These are phyloP conservation scores for Phialemoniopsis sp. DNA, from an alignment of 2,329 filamentous ascomycete genomes.

Conservation along the genomic window DNA sequence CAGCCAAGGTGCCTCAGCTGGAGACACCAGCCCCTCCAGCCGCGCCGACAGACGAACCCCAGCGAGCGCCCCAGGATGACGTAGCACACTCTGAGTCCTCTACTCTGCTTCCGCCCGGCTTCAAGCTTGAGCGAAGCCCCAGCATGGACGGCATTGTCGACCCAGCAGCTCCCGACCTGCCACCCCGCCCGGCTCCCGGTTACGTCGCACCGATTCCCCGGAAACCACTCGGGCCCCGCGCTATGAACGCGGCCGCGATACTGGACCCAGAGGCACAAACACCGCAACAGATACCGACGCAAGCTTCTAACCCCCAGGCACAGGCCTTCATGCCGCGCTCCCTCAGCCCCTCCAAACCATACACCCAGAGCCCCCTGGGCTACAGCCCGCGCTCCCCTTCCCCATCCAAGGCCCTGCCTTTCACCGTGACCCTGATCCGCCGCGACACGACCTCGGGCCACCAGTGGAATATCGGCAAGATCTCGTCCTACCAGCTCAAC, in stretches of 20 bases:
- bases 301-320: no score
- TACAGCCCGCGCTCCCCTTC: constrained; percentile 12
- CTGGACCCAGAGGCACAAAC: constrained; percentile 1
- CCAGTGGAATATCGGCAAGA: constrained; percentile 73
- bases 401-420: constrained; percentile 29
- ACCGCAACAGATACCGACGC: constrained; percentile 1
- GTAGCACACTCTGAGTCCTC: neutral
- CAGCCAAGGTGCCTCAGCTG: constrained; percentile 10
- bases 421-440: constrained; percentile 64
- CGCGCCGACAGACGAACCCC: neutral
- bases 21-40: constrained; percentile 1
- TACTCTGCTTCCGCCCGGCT: constrained; percentile 8
- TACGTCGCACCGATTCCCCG: neutral
- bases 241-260: constrained; percentile 3
- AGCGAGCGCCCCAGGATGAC: neutral
- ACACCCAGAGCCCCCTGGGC: constrained; percentile 30
- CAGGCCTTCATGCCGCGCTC: constrained; percentile 2
- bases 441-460: constrained; percentile 63
- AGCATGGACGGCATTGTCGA: neutral
- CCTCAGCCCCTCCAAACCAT: neutral
- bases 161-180: neutral
- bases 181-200: constrained; percentile 1
- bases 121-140: constrained; percentile 4
- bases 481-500: constrained; percentile 51
- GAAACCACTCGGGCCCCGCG: constrained; percentile 8